These are phyloP conservation scores for Vitis labrusca DNA, from an alignment of 164 flowering plant genomes.

Conservation along the genomic window DNA sequence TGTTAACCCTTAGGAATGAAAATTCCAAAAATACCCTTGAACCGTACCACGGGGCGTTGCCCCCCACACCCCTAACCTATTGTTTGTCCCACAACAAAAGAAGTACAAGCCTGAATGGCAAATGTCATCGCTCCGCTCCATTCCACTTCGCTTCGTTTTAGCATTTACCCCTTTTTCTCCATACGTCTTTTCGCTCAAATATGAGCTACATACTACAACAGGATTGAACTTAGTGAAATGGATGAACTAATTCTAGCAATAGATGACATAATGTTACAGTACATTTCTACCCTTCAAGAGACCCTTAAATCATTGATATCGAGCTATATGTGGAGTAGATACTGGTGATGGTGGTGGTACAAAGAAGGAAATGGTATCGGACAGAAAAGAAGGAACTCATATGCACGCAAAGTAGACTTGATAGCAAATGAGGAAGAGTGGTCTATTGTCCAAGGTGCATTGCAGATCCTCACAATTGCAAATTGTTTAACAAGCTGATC, in stretches of 20 bases:
- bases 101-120: no score
- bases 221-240: slow-evolving; percentile 93
- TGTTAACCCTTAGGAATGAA: no score
- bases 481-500: slow-evolving; percentile 94
- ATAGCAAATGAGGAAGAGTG: slow-evolving; percentile 95
- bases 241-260: slow-evolving; percentile 87
- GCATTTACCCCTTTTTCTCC: no score
- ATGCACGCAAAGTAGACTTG: slow-evolving; percentile 56
- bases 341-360: slow-evolving; percentile 40
- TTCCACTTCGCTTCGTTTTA: rapidly evolving
- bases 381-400: slow-evolving; percentile 64
- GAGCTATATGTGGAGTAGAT: slow-evolving; percentile 89
- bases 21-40: no score
- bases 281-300: slow-evolving; percentile 81
- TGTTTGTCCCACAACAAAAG: no score
- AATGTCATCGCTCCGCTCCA: no score
- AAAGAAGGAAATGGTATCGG: slow-evolving; percentile 71
- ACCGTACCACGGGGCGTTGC: no score
- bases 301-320: slow-evolving; percentile 64
- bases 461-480: slow-evolving; percentile 93
- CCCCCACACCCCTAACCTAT: no score
- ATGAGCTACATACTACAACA: no score
- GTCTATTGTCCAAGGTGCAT: slow-evolving; percentile 98
- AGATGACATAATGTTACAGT: slow-evolving; percentile 91
- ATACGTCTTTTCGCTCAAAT: no score